These are phyloP conservation scores for Peniophora sp. DNA, from an alignment of 1,284 basidiomycete genomes.

Conservation along the genomic window DNA sequence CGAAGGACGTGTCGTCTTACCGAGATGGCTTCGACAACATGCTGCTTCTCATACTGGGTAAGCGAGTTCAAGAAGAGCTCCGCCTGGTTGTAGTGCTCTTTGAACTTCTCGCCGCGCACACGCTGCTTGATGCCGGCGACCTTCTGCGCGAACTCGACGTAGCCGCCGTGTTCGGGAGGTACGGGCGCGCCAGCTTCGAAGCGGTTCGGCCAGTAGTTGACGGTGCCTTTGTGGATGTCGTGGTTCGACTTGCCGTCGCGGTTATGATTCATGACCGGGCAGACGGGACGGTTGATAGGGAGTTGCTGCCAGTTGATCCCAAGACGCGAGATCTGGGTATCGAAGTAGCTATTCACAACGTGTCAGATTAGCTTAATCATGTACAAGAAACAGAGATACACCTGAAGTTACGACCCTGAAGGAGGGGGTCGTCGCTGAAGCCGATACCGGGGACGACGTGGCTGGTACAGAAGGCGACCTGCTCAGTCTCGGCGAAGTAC, in stretches of 20 bases:
- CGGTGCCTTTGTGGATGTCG: conserved; percentile 48
- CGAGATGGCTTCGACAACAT: conserved; percentile 22
- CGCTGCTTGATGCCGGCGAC: conserved; percentile 62
- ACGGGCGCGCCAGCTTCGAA: conserved; percentile 32
- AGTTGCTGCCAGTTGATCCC: conserved; percentile 74
- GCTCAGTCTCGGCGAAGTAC: conserved; percentile 80
- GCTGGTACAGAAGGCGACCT: conserved; percentile 76
- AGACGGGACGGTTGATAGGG: conserved; percentile 78
- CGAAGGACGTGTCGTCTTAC: neutral
- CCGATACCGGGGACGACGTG: conserved; percentile 81
- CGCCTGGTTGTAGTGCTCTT: conserved; percentile 63
- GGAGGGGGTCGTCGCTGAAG: conserved; percentile 70
- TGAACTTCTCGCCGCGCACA: conserved; percentile 64
- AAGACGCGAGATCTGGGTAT: conserved; percentile 70
- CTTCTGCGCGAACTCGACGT: conserved; percentile 45
- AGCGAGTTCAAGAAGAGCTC: conserved; percentile 81
- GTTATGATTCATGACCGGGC: conserved; percentile 69
- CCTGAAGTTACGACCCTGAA: conserved; percentile 75
- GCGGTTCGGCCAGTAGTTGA: conserved; percentile 78
- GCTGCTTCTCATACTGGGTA: conserved; percentile 52
- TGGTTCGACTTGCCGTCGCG: conserved; percentile 59
- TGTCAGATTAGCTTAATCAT: too few species aligned
- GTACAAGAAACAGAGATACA: too few species aligned
- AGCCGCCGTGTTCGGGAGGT: conserved; percentile 53
- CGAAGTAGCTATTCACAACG: conserved; percentile 64